Base-by-base conservation (phyloP, 805 yeast genomes). In the Suhomyces vadensis region DNA sequence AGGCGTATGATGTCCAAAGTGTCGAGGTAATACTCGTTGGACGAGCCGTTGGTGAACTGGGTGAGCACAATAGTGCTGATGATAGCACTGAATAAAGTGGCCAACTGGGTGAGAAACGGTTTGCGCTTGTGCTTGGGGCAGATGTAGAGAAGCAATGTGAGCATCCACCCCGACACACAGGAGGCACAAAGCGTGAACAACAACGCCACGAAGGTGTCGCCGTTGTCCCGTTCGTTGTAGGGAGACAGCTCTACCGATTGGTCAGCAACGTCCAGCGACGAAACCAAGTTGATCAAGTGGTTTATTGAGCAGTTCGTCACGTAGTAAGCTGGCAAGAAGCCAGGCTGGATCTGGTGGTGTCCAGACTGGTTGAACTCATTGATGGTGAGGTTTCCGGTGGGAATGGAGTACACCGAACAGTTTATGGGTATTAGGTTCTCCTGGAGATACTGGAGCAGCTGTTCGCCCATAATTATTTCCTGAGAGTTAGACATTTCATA, bases 91-190 rank as follows among this genome's bases (percentile, higher is more conserved):
- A 80, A 67, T 16, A 82, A 51, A n/a, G 85, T 79, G 4, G 86
- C 79, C 7, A 82, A 23, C 31, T 77, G 77, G 27, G 87, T 74
- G 35, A 81, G 60, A 31, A 69, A 57, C 3, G 91, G 89, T 43
- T 84, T 77, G 20, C 77, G 66, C 51, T 78, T 78, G 31, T 66
- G 67, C 16, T 56, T 55, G 3, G 76, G 78, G 16, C 80, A 74
- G 24, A 87, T 58, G 16, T 77, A 56, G 35, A 85, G 67, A 25
- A 85, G 62, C 13, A 85, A 48, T 40, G 83, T 64, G 20, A 87
- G 67, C 80, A 86, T 79, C 95, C 95, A 87, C 21, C 83, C 70
- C 11, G 83, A 74, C 5, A 80, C 78, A 47, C 81, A 79, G 14
- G 78, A 68, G 0, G 82, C 79, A 43, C 79, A 71, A 3, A 76